Percentiles rank a stretch among this genome's conserved stretches.
These are phyloP conservation scores for Ophiostoma sp. DNA, from an alignment of 2,329 filamentous ascomycete genomes.

Conservation along the genomic window DNA sequence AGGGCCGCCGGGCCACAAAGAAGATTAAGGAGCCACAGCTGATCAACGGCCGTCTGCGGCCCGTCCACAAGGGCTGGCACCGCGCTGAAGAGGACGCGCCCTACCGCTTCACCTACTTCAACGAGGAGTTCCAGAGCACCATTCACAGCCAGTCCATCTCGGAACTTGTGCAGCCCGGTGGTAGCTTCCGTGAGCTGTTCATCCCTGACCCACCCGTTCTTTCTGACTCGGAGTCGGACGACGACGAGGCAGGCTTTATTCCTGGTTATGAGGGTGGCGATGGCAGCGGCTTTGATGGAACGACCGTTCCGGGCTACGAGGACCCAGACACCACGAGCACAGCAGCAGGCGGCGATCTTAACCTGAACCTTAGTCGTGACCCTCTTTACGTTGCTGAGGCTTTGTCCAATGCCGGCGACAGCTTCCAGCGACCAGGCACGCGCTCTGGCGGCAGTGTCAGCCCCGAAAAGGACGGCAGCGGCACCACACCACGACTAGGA, in stretches of 20 bases:
- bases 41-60: conserved; percentile 83
- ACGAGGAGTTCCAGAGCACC: conserved; percentile 92
- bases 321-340: not conserved
- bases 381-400: conserved; percentile 11
- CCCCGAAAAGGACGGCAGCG: conserved; percentile 15
- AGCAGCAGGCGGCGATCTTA: conserved; percentile 17
- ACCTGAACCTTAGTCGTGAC: conserved; percentile 14
- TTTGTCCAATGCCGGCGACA: conserved; percentile 15
- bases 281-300: not conserved
- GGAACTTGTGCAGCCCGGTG: conserved; percentile 82
- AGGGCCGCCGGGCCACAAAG: conserved; percentile 74
- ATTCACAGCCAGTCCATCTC: conserved; percentile 96
- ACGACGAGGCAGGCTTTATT: conserved; percentile 37
- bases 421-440: not conserved
- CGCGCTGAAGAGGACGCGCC: conserved; percentile 84
- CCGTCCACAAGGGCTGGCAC: conserved; percentile 79
- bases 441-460: conserved; percentile 20
- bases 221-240: conserved; percentile 69
- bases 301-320: not conserved
- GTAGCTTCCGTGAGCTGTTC: conserved; percentile 84
- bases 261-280: not conserved
- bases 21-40: conserved; percentile 92
- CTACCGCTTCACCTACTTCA: conserved; percentile 97
- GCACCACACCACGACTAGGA: not conserved
- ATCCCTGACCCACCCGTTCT: conserved; percentile 79